Evolutionary conservation across 1,284 basidiomycete species (phyloP), one percentile per base, ranked within the genome.

Genomic region (Cutaneotrichosporon daszewskae): DNA sequence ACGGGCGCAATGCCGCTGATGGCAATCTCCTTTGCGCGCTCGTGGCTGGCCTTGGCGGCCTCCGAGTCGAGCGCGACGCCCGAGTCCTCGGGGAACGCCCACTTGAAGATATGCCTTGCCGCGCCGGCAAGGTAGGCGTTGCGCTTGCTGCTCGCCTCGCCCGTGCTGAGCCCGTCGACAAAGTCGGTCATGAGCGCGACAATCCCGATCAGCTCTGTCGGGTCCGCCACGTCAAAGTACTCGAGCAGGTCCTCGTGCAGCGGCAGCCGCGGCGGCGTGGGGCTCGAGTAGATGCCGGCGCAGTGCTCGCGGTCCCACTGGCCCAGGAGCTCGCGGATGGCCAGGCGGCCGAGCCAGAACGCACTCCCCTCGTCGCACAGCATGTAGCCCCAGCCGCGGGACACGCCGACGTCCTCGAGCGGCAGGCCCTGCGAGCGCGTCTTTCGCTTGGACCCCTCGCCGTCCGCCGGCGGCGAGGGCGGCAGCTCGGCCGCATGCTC

Each of bases 311-410:
- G 53, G 54, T 68, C 66, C 37, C 57, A 54, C 19, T 53, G 29
- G 36, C 35, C 23, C 3, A 66, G 53, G 13, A 66, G 53, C 32
- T 50, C 49, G 9, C 66, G 60, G 28, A 63, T 59, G 13, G 64
- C 62, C 5, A 62, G 49, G 13, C 66, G 58, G 14, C 66, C 66
- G 32, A 66, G 46, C 60, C 59, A 66, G 51, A 62, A 66, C 2
- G 66, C 66, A 0, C 57, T 59, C 1, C 66, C 66, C 52, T 68
- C 66, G 45, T 68, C 64, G 44, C 59, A 58, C n/a, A 68, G 55
- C 64, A 65, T 40, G 42, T 61, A 60, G 5, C 66, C 66, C 66
- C 66, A 68, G 9, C 66, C 66, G 24, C 60, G 43, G 5, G 56
- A 50, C 1, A 58, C 50, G 11, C 54, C 66, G 1, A 65, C 57